Base-by-base conservation (phyloP, 2,329 filamentous ascomycete genomes). In the Fusarium marasasianum region DNA sequence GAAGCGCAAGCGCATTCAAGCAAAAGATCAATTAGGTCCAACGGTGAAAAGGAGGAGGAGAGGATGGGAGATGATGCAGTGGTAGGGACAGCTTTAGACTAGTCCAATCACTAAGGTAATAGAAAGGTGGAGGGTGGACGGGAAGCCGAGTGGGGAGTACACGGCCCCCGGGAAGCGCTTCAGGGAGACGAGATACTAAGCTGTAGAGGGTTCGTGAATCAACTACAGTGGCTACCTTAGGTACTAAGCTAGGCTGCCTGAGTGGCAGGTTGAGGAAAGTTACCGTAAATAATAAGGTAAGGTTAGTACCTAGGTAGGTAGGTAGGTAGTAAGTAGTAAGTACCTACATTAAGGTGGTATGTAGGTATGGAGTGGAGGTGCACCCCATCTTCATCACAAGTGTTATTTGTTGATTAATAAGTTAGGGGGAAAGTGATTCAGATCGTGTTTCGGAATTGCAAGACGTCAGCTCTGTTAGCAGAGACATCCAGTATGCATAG, bases 1-100 rank as follows among this genome's bases (percentile, higher is more conserved):
- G 67, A 74, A 76, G 72, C 72, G 72, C 72, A 74, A 68, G 72
- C 72, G 72, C 72, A 74, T 68, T 71, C 65, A 73, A 72, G 65
- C 63, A 69, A 70, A 72, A 72, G 51, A 70, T 58, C 48, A 70
- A 66, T 61, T 74, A 70, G 60, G 64, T 40, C 65, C 44, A 57
- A 73, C 59, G 68, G 68, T 71, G 73, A 74, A 75, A 75, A 70
- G 67, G 67, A 70, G 72, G 72, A 74, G 71, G 65, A 70, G 61
- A 33, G 37, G 66, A 68, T 66, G 62, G 72, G 70, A 75, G 73
- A 69, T 72, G 72, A 74, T 72, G 71, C 65, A 68, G 69, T 58
- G 44, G 47, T 53, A 43, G 55, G 35, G 50, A 57, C 56, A 61
- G 69, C 47, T 37, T 67, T 41, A 38, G 41, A 20, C 53, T 63